Percentiles rank a stretch among this genome's conserved stretches.
phyloP scores from a whole-genome alignment of 2,329 filamentous ascomycete species.

The Clarireedia paspali region DNA sequence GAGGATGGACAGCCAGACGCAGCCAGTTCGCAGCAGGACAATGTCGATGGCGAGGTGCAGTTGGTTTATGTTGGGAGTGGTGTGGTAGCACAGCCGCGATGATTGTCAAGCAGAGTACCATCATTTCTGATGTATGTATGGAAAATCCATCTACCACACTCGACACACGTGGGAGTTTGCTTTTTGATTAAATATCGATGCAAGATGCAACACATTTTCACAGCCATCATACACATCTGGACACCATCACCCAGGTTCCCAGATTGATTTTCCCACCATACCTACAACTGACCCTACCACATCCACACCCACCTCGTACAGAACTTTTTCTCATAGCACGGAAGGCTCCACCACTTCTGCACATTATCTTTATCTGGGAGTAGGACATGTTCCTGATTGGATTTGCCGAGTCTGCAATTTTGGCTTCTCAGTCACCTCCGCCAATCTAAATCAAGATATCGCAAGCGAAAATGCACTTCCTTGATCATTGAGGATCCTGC shows the following conservation, averaged over 20 bases:
- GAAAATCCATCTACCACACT: neutral
- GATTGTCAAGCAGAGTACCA: neutral
- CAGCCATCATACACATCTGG: neutral
- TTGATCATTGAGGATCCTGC: slow-evolving; percentile 4
- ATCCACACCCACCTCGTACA: too few relatives aligned
- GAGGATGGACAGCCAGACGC: too few relatives aligned
- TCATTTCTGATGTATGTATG: neutral
- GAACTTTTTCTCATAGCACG: too few relatives aligned
- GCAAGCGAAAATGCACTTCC: slow-evolving; percentile 3
- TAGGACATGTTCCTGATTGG: neutral
- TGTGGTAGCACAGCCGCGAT: slow-evolving; percentile 7
- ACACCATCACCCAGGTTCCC: neutral
- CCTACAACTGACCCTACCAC: neutral
- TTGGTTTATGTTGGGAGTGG: slow-evolving; percentile 3
- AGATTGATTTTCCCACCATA: neutral
- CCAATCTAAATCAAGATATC: slow-evolving; percentile 5
- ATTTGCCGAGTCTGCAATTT: neutral
- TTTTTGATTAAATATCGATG: neutral
- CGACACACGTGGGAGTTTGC: slow-evolving; percentile 5
- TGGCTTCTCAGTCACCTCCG: neutral
- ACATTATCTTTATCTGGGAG: neutral
- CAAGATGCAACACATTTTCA: slow-evolving; percentile 2
- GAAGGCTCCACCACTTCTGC: too few relatives aligned
- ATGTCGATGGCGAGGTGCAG: neutral
- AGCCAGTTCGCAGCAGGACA: neutral